phyloP scores from a whole-genome alignment of 2,329 filamentous ascomycete genomes.

The Penicillium sp. region DNA sequence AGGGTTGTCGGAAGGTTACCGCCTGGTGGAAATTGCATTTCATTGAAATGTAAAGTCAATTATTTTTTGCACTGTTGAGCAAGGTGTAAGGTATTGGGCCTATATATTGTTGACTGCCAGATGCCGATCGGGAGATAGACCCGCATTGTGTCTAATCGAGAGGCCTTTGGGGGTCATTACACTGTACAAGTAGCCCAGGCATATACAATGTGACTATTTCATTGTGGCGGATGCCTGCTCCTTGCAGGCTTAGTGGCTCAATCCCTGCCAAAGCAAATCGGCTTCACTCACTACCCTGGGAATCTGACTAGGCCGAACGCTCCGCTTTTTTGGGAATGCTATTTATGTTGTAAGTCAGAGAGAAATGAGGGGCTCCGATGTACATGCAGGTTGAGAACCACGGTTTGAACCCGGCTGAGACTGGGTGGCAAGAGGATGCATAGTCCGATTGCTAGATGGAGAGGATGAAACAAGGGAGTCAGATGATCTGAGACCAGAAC shows the following conservation, averaged over 20 bases:
- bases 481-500: background rate
- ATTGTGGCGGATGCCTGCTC: background rate
- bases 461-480: background rate
- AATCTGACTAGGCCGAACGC: background rate
- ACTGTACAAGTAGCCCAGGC: too few relatives aligned
- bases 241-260: slow-evolving; percentile 3
- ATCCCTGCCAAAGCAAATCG: background rate
- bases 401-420: slow-evolving; percentile 1
- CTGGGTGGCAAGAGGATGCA: background rate
- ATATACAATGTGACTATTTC: background rate
- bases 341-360: background rate
- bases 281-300: background rate
- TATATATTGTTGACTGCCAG: background rate
- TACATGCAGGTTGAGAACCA: background rate
- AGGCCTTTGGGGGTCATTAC: too few relatives aligned
- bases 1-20: background rate
- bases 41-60: background rate
- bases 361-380: background rate
- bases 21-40: background rate
- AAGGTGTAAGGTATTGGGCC: background rate
- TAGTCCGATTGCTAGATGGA: background rate
- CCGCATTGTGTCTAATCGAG: background rate
- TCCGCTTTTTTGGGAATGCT: background rate
- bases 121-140: background rate
- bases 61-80: background rate